Conservation (phyloP, 495 filamentous ascomycete genomes). For the Aspergillus hancockii region DNA sequence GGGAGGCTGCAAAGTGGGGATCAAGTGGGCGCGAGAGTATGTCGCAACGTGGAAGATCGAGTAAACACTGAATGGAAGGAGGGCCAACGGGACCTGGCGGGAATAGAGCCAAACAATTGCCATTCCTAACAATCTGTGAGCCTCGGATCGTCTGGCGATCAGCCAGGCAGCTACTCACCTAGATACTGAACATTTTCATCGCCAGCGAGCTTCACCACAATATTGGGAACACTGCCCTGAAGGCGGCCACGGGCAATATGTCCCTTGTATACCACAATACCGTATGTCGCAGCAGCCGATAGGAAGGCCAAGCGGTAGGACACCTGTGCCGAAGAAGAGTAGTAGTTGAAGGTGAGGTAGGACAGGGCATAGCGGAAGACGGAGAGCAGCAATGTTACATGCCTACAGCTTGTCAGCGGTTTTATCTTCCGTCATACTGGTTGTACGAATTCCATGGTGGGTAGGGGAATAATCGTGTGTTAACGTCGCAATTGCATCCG, state of each 20-base stretch:
- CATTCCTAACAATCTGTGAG: conserved; percentile 62
- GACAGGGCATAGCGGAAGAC: conserved; percentile 79
- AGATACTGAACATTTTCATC: conserved; percentile 99
- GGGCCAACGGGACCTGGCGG: conserved; percentile 83
- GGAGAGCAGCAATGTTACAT: conserved; percentile 80
- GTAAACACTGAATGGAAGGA: conserved; percentile 95
- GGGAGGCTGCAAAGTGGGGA: conserved; percentile 51
- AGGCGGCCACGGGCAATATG: conserved; percentile 76
- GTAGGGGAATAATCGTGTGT: not conserved
- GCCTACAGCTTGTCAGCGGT: conserved; percentile 49
- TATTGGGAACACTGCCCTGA: conserved; percentile 59
- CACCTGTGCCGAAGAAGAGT: conserved; percentile 69
- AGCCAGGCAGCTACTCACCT: conserved; percentile 56
- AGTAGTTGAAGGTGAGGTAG: conserved; percentile 80
- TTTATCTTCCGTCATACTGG: not conserved
- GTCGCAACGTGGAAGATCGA: conserved; percentile 97
- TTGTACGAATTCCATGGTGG: not conserved
- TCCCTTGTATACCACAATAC: conserved; percentile 99
- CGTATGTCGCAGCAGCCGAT: conserved; percentile 87
- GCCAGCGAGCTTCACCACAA: conserved; percentile 61
- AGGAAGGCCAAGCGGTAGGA: conserved; percentile 89
- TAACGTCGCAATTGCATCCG: not conserved
- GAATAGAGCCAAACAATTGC: conserved; percentile 93
- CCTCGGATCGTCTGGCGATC: not conserved
- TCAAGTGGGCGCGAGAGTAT: conserved; percentile 56